Base-by-base conservation (phyloP, 2,329 filamentous ascomycete genomes). In the Cryphonectria carpinicola region DNA sequence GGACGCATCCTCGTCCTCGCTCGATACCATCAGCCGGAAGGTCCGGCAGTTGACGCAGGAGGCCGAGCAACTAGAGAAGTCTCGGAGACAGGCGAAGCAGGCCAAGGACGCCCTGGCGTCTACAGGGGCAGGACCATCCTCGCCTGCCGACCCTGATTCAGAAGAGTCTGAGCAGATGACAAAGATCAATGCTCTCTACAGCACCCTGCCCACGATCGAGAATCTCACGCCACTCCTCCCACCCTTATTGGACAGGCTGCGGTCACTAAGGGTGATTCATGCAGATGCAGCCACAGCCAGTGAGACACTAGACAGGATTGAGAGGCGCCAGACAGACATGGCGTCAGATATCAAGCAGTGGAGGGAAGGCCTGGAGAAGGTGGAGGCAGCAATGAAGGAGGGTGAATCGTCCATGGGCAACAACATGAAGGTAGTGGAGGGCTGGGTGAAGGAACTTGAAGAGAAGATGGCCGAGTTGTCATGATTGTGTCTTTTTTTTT, bases 161-260 rank as follows among this genome's bases (percentile, higher is more conserved):
- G 82, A 87, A 70, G 85, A 91, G 73, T 83, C 86, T 11, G 94
- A 97, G 76, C 92, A 97, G 76, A 87, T 90, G 56, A 87, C 93
- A 67, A 97, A 97, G 79, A 92, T 99, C 79, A 96, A 97, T 74
- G 93, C 95, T 1, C 87, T 99, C 6, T 98, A 98, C 80, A 92
- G 93, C 1, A 93, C 94, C 3, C 84, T 99, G 22, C 92, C 94
- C 1, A 96, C 93, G 0, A 96, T 99, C 71, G 94, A 97, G 80
- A 92, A 87, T 70, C 85, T 99, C 10, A 88, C 93, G 7, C 96
- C 96, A 0, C 86, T 97, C 25, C 86, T 99, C 4, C 95, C 96
- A 1, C 89, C 93, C 6, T 85, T 98, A 13, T 85, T 99, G 14
- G 94, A 98, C 76, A 89, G 96, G 37, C 83, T 99, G 66, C 88